A percentile compares a stretch with the other conserved stretches of the same genome.
These are phyloP conservation scores for Fomitopsis pinicola DNA, from an alignment of 1,284 basidiomycete species.

Conservation along the genomic window DNA sequence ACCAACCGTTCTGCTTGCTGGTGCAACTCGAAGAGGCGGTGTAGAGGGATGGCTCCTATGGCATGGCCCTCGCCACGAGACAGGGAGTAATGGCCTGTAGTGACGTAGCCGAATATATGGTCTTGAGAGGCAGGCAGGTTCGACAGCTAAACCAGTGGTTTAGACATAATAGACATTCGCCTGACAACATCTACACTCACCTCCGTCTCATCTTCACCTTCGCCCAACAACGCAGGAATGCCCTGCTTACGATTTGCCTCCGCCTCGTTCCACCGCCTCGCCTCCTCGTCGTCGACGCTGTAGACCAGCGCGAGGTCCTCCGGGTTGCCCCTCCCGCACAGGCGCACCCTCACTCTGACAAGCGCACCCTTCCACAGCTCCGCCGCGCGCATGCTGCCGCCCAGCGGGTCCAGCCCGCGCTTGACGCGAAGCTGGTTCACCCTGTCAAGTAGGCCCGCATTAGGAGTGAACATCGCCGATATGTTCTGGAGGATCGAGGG, in stretches of 20 bases:
- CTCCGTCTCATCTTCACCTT: constrained; percentile 35
- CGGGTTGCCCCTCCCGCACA: constrained; percentile 67
- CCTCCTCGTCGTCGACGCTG: constrained; percentile 48
- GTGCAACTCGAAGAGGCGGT: constrained; percentile 46
- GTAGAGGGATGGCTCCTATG: constrained; percentile 65
- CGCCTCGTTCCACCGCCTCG: constrained; percentile 36
- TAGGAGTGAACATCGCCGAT: constrained; percentile 36
- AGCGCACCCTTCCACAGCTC: constrained; percentile 56
- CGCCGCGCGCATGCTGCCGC: constrained; percentile 28
- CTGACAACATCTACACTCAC: constrained; percentile 29
- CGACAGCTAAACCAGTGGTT: constrained; percentile 36
- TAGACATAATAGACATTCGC: not conserved
- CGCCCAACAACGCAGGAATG: constrained; percentile 7
- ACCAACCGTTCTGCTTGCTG: constrained; percentile 48
- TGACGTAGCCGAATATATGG: constrained; percentile 72
- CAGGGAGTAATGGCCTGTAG: constrained; percentile 77
- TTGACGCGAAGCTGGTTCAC: constrained; percentile 59
- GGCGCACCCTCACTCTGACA: constrained; percentile 56
- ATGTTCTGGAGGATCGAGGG: constrained; percentile 41
- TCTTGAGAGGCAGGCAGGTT: constrained; percentile 35
- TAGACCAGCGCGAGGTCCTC: constrained; percentile 73
- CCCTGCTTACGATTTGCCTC: constrained; percentile 26
- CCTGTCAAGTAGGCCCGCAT: constrained; percentile 42
- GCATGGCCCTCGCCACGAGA: constrained; percentile 71
- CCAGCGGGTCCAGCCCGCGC: constrained; percentile 41